Evolutionary conservation across 352 stramenopile species (phyloP).

Genomic region (Phytophthora citricola): DNA sequence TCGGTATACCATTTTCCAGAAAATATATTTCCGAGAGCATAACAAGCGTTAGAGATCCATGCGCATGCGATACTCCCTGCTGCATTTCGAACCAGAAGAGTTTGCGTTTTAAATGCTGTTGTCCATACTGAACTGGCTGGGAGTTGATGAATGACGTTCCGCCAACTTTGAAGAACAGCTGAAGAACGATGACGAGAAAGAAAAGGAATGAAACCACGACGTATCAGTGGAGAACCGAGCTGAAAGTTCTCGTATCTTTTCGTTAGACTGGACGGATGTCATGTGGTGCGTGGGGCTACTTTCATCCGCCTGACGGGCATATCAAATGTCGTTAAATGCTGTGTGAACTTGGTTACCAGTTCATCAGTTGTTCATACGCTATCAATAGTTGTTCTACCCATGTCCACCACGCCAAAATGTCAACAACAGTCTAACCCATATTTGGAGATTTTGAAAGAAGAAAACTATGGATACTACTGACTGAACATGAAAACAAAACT

Average conservation of each 20-base stretch:
- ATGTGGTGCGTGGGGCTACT: not conserved
- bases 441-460: not conserved
- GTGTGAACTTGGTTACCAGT: too few species aligned
- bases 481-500: too few species aligned
- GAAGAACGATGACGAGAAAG: not conserved
- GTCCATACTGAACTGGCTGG: not conserved
- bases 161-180: too few species aligned
- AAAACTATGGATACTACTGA: too few species aligned
- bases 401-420: not conserved
- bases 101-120: not conserved
- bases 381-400: not conserved
- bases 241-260: not conserved
- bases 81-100: conserved; percentile 8
- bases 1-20: conserved; percentile 9
- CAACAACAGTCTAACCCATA: not conserved
- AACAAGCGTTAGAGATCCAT: conserved; percentile 10
- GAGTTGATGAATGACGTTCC: not conserved
- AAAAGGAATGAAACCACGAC: not conserved
- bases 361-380: not conserved
- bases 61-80: conserved; percentile 3
- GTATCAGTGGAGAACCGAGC: not conserved
- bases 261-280: too few species aligned
- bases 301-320: not conserved
- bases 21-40: conserved; percentile 20
- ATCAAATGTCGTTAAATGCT: not conserved